Evolutionary conservation across 192 early-diverging fungal genomes (phyloP).

Genomic region (Backusella tuberculispora): DNA sequence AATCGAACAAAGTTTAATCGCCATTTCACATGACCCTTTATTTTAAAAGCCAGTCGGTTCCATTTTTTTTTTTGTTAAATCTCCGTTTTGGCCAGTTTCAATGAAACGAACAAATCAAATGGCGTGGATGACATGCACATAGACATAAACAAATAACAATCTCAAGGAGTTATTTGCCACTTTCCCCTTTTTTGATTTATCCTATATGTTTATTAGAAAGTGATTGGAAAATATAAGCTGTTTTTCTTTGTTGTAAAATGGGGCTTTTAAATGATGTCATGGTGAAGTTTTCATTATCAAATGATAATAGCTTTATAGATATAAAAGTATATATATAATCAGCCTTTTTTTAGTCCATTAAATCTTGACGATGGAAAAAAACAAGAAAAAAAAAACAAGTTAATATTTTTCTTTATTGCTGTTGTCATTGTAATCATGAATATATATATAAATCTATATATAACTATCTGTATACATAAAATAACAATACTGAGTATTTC

Average conservation of each 20-base stretch:
- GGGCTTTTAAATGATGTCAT: background rate
- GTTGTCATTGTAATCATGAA: too few species aligned
- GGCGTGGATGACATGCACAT: background rate
- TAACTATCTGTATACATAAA: background rate
- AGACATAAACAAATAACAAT: background rate
- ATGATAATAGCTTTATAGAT: background rate
- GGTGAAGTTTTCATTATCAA: background rate
- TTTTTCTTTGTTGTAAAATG: background rate
- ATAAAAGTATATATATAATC: too few species aligned
- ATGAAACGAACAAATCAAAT: constrained; percentile 10
- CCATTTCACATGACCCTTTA: constrained; percentile 2
- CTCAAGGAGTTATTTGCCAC: background rate
- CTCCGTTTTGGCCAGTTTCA: background rate
- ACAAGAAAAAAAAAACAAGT: background rate
- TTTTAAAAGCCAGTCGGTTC: background rate
- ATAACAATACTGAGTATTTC: background rate
- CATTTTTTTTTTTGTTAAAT: too few species aligned
- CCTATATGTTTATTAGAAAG: background rate
- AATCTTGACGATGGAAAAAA: background rate
- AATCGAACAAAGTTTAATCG: constrained; percentile 13
- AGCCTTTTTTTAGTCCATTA: background rate
- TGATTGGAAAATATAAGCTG: background rate
- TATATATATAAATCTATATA: background rate
- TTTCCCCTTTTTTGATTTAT: background rate
- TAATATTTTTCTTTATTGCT: too few species aligned